A percentile compares a stretch with the other conserved stretches of the same genome.
These are phyloP conservation scores for Boletus pseudopeckii DNA, from an alignment of 768 basidiomycete genomes.

Conservation along the genomic window DNA sequence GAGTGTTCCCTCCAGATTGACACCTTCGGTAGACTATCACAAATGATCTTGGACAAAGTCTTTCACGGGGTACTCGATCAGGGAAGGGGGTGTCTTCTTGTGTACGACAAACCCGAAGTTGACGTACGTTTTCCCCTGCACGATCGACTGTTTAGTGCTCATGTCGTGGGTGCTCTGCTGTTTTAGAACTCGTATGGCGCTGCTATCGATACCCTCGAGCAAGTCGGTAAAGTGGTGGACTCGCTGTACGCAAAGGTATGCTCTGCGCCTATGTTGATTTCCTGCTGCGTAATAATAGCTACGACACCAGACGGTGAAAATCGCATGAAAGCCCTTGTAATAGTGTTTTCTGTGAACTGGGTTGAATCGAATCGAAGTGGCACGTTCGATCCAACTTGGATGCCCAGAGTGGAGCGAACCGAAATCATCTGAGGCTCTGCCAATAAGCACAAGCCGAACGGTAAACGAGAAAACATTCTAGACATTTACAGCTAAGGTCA, in stretches of 20 bases:
- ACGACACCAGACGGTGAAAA: conserved; percentile 39
- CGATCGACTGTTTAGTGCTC: not conserved
- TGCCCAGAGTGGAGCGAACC: not conserved
- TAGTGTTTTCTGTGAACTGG: not conserved
- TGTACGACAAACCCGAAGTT: conserved; percentile 83
- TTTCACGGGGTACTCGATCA: conserved; percentile 96
- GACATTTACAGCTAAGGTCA: too few relatives aligned
- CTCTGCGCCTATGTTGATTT: not conserved
- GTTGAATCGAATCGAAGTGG: not conserved
- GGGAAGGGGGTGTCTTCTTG: conserved; percentile 83
- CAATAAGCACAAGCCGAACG: not conserved
- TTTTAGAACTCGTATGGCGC: conserved; percentile 80
- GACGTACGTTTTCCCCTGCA: conserved; percentile 57
- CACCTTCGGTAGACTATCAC: conserved; percentile 62
- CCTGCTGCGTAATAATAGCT: not conserved
- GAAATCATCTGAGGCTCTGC: not conserved
- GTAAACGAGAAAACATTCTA: not conserved
- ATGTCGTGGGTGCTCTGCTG: not conserved
- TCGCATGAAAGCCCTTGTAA: conserved; percentile 28
- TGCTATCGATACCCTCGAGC: conserved; percentile 84
- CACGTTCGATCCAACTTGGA: not conserved
- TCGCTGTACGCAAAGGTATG: conserved; percentile 82
- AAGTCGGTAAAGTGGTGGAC: conserved; percentile 93
- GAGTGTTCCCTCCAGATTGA: not conserved
- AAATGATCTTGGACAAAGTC: conserved; percentile 97